Percentiles rank a stretch among this genome's conserved stretches.
Conservation (phyloP, 805 yeast species). For the Millerozyma acaciae region DNA sequence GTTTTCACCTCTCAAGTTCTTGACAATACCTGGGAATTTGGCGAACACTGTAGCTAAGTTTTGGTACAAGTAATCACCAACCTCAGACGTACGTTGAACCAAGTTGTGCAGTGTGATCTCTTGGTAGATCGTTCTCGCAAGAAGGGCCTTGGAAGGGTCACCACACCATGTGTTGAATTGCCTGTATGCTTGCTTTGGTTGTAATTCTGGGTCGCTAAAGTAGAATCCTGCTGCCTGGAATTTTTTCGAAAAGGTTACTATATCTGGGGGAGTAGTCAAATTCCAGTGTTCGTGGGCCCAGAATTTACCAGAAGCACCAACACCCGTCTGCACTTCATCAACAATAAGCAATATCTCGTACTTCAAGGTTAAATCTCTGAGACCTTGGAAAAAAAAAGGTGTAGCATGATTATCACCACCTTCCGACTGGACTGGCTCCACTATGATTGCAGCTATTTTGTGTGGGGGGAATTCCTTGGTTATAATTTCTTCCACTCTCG, state of each 20-base stretch:
- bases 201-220: constrained; percentile 68
- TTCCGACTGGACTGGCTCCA: constrained; percentile 90
- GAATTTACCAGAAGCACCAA: constrained; percentile 79
- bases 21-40: constrained; percentile 39
- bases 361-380: constrained; percentile 70
- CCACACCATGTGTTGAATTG: constrained; percentile 96
- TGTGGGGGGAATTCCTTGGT: constrained; percentile 30
- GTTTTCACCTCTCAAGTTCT: constrained; percentile 57
- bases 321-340: constrained; percentile 89
- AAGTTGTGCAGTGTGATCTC: constrained; percentile 50
- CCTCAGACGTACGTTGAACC: constrained; percentile 44
- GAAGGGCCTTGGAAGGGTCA: constrained; percentile 75
- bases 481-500: constrained; percentile 39
- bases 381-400: constrained; percentile 71
- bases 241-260: constrained; percentile 84
- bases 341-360: constrained; percentile 69
- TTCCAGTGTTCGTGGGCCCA: constrained; percentile 91
- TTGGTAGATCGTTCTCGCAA: constrained; percentile 57
- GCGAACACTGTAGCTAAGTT: constrained; percentile 37
- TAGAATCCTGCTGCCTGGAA: constrained; percentile 87
- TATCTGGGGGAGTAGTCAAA: constrained; percentile 70
- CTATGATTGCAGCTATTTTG: constrained; percentile 70
- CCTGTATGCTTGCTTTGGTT: constrained; percentile 77
- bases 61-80: constrained; percentile 51
- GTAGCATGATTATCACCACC: constrained; percentile 92